Evolutionary conservation across 495 filamentous ascomycete species (phyloP).

Genomic region (Podospora comata): DNA sequence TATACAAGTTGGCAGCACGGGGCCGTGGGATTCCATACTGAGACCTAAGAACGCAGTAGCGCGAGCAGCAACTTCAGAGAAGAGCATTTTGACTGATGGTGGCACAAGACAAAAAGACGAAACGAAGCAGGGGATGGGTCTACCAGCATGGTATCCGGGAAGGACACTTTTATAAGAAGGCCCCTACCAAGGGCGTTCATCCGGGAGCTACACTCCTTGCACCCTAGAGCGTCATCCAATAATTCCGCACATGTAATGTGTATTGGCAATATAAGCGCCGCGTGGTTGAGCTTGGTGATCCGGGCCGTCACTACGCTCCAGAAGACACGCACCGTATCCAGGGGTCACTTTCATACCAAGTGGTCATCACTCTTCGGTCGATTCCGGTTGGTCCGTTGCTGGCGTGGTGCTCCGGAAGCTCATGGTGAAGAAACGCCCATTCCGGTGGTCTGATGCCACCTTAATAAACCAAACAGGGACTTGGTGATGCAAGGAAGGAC

Average conservation of each 20-base stretch:
- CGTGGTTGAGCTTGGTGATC: slow-evolving; percentile 3
- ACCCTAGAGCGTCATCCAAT: slow-evolving; percentile 1
- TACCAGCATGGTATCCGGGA: slow-evolving; percentile 8
- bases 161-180: slow-evolving; percentile 15
- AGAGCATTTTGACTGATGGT: slow-evolving; percentile 25
- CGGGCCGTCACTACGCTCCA: neutral
- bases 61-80: slow-evolving; percentile 18
- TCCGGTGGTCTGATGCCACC: slow-evolving; percentile 17
- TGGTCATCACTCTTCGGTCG: slow-evolving; percentile 25
- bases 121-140: neutral
- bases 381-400: slow-evolving; percentile 23
- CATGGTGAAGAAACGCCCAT: neutral
- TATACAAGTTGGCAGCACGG: neutral
- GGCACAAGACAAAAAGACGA: slow-evolving; percentile 7
- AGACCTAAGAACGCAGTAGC: slow-evolving; percentile 28
- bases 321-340: neutral
- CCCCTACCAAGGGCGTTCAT: slow-evolving; percentile 12
- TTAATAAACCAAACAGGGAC: slow-evolving; percentile 17
- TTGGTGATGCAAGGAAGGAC: slow-evolving; percentile 18
- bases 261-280: slow-evolving; percentile 19
- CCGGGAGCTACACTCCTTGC: neutral
- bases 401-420: slow-evolving; percentile 2
- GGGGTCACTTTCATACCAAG: neutral
- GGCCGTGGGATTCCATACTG: slow-evolving; percentile 15
- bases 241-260: slow-evolving; percentile 25